Evolutionary conservation across 202 grass and related monocot genomes (phyloP).

Genomic region (Cymbopogon flexuosus): DNA sequence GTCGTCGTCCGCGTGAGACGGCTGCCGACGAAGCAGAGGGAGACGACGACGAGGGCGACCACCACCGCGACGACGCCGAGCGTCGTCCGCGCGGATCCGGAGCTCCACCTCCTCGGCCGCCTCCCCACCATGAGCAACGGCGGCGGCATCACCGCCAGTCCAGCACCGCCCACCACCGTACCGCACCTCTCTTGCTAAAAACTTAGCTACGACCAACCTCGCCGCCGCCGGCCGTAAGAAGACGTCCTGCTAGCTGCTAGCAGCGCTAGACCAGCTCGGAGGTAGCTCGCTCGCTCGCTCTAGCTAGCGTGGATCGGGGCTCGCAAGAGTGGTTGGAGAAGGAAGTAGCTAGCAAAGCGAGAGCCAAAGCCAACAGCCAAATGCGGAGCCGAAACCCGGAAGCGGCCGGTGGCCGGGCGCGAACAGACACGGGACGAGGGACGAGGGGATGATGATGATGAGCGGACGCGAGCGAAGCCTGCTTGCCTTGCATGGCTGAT

Average conservation of each 20-base stretch:
- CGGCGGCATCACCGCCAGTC: background rate
- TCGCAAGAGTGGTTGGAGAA: background rate
- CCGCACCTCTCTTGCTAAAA: background rate
- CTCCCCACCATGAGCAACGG: background rate
- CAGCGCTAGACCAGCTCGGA: background rate
- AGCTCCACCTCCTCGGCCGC: background rate
- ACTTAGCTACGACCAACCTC: background rate
- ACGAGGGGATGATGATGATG: background rate
- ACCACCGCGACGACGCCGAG: background rate
- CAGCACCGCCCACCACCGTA: too few species aligned
- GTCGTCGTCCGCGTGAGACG: background rate
- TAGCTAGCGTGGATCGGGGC: background rate
- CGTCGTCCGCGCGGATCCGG: background rate
- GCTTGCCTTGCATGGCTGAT: background rate
- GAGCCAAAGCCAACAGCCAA: background rate
- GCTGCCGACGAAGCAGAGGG: background rate
- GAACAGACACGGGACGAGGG: background rate
- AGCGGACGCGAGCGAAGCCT: background rate
- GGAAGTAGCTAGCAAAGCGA: background rate
- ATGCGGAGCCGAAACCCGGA: background rate
- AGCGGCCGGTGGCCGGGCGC: background rate
- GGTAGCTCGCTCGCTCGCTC: background rate
- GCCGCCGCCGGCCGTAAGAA: background rate
- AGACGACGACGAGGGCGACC: background rate
- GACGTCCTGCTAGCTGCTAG: background rate